These are phyloP conservation scores for Hypoxylon fragiforme DNA, from an alignment of 495 filamentous ascomycete genomes.

Conservation along the genomic window DNA sequence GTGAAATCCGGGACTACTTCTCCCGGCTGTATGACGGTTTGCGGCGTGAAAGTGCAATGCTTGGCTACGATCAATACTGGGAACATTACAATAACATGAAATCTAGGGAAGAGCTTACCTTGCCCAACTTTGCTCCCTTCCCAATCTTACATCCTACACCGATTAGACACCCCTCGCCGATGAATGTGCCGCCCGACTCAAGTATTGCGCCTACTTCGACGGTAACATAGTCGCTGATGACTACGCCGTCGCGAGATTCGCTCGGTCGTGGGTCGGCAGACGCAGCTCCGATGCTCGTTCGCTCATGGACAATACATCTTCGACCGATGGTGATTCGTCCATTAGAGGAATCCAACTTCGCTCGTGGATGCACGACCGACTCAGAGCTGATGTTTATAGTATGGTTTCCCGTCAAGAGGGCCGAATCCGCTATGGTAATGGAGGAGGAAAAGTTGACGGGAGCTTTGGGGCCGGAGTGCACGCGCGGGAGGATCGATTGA, in stretches of 20 bases:
- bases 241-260: constrained; percentile 43
- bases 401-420: constrained; percentile 69
- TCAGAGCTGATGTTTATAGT: constrained; percentile 70
- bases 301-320: constrained; percentile 76
- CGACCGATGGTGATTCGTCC: constrained; percentile 75
- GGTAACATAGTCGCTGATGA: constrained; percentile 59
- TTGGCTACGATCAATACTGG: constrained; percentile 44
- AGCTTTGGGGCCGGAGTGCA: constrained; percentile 57
- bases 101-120: constrained; percentile 48
- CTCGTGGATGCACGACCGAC: constrained; percentile 81
- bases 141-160: constrained; percentile 65
- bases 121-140: constrained; percentile 64
- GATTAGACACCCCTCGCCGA: constrained; percentile 66
- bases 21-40: constrained; percentile 53
- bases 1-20: constrained; percentile 66
- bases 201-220: constrained; percentile 65
- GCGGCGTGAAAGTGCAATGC: constrained; percentile 57
- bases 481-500: constrained; percentile 52
- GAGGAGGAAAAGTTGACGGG: constrained; percentile 70
- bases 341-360: constrained; percentile 65
- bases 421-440: constrained; percentile 76
- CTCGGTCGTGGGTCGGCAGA: constrained; percentile 40
- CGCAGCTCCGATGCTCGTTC: constrained; percentile 59
- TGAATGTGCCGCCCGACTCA: constrained; percentile 58
- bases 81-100: background rate